A percentile compares a stretch with the other conserved stretches of the same genome.
These are phyloP conservation scores for Saturnispora saitoi DNA, from an alignment of 805 yeast species.

Conservation along the genomic window DNA sequence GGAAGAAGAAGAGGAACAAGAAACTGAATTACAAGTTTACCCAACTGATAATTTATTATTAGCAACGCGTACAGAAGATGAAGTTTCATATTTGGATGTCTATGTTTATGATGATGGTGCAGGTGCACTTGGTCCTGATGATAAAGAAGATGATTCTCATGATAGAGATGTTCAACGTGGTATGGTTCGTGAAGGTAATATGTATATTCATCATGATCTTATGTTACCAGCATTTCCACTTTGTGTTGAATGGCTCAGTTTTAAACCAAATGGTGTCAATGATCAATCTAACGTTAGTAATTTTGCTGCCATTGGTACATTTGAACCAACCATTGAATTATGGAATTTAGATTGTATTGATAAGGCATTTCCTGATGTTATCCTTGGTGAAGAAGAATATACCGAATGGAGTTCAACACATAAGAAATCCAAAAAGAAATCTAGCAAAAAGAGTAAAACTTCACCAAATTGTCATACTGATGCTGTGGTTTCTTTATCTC, in stretches of 20 bases:
- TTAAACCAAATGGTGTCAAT: constrained; percentile 45
- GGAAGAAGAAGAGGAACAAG: constrained; percentile 64
- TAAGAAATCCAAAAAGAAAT: constrained; percentile 35
- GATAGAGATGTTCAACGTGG: constrained; percentile 76
- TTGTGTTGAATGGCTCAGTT: constrained; percentile 92
- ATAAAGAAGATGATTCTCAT: constrained; percentile 50
- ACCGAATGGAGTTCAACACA: constrained; percentile 17
- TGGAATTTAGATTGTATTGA: constrained; percentile 94
- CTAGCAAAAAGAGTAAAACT: constrained; percentile 36
- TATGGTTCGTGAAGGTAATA: constrained; percentile 56
- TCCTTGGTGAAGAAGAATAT: constrained; percentile 67
- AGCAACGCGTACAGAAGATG: constrained; percentile 95
- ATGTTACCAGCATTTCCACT: constrained; percentile 97
- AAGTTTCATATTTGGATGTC: constrained; percentile 82
- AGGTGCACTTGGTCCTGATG: constrained; percentile 49
- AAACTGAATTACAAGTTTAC: constrained; percentile 73
- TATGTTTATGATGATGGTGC: constrained; percentile 93
- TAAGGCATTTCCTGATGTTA: constrained; percentile 89
- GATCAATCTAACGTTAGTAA: constrained; percentile 55
- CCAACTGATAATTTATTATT: constrained; percentile 86
- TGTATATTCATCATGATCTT: constrained; percentile 92
- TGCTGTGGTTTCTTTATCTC: constrained; percentile 82
- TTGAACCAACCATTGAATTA: constrained; percentile 94
- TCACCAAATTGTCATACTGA: constrained; percentile 71
- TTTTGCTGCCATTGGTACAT: constrained; percentile 94